These are phyloP conservation scores for Amphirosellinia nigrospora DNA, from an alignment of 495 filamentous ascomycete species.

Conservation along the genomic window DNA sequence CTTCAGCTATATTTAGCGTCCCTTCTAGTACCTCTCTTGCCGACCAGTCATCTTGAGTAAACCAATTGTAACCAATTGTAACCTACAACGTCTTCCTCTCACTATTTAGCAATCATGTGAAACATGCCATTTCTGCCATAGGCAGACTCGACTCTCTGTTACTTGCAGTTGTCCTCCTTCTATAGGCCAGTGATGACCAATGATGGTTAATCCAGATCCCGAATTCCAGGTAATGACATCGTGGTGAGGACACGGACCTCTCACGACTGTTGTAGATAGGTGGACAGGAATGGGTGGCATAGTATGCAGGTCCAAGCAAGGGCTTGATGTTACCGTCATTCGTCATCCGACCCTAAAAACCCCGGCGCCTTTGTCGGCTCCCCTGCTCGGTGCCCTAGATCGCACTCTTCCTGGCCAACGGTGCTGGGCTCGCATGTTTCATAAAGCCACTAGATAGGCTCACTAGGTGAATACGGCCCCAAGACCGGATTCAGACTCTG, in stretches of 20 bases:
- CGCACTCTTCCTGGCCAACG: conserved; percentile 14
- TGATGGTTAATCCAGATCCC: not conserved
- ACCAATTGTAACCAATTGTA: too few species aligned
- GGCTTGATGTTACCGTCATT: conserved; percentile 2
- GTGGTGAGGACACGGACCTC: conserved; percentile 20
- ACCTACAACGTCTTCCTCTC: not conserved
- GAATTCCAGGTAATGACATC: conserved; percentile 8
- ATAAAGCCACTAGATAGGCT: conserved; percentile 19
- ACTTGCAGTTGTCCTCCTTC: not conserved
- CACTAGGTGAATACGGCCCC: conserved; percentile 12
- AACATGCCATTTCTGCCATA: not conserved
- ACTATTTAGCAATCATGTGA: not conserved
- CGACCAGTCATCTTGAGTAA: not conserved
- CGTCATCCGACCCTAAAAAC: conserved; percentile 20
- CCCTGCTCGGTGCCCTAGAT: conserved; percentile 11
- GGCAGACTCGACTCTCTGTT: not conserved
- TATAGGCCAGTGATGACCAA: not conserved
- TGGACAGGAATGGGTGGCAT: not conserved
- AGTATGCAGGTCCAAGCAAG: conserved; percentile 31
- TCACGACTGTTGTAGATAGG: not conserved
- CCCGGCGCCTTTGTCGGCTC: conserved; percentile 12
- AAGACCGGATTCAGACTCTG: conserved; percentile 15
- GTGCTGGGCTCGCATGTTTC: conserved; percentile 25
- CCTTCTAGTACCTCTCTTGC: not conserved
- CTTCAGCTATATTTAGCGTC: conserved; percentile 12